Base-by-base conservation (phyloP, 345 rosid genomes). In the Boechera retrofracta region DNA sequence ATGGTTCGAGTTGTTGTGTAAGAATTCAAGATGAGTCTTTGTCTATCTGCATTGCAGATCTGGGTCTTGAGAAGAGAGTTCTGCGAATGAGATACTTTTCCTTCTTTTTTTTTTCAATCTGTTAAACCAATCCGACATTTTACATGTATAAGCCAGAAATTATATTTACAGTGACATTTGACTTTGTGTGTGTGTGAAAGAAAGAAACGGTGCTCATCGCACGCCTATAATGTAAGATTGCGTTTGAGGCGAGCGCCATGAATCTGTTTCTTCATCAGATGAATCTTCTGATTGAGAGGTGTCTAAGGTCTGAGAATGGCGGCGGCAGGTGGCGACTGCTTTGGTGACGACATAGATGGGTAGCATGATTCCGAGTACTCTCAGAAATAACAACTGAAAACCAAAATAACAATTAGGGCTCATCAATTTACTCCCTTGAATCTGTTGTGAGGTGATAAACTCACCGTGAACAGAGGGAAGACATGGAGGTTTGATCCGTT, bases 201-300 rank as follows among this genome's bases (percentile, higher is more conserved):
- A 55, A 69, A 68, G 4, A 5, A 68, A 60, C 2, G 44, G 12
- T 52, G 54, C 15, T 78, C 69, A 85, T 59, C 28, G 72, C 42
- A 81, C 63, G 24, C 74, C 82, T 67, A 85, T 71, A 33, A 82
- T 64, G 35, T 79, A 83, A 61, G 85, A 61, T 47, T 65, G 80
- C 13, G 84, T 65, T 79, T 80, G 82, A 42, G 69, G 74, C 51
- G 66, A 60, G 6, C 13, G 70, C 78, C 71, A 62, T 38, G 66
- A 44, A 57, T 85, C 90, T 33, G 87, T 64, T 44, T 93, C 97
- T 57, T 89, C 94, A 7, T 88, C 92, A 10, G 89, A 82, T 74
- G 83, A 79, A 68, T 47, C 62, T 18, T 57, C 70, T 1, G 82
- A 80, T 28, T 67, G 45, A 15, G 77, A 77, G 48, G 31, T 31